Evolutionary conservation across 2,329 filamentous ascomycete species (phyloP).

Genomic region (Aotearoamyces nothofagi): DNA sequence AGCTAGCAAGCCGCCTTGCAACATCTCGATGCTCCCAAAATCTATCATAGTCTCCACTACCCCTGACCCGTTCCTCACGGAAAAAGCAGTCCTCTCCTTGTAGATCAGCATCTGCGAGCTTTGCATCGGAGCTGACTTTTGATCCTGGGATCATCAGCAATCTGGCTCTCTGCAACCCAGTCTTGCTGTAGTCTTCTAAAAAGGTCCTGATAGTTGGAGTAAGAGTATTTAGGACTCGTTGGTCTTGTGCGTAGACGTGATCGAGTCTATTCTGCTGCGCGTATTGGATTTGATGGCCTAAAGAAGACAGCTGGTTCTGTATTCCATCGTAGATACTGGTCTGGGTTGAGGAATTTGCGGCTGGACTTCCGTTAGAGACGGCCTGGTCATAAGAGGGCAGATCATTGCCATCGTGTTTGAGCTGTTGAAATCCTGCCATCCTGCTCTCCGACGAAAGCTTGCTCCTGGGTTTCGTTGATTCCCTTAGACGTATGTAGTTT

Average conservation of each 20-base stretch:
- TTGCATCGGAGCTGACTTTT: constrained; percentile 9
- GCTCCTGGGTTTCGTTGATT: too few relatives aligned
- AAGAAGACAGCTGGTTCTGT: too few relatives aligned
- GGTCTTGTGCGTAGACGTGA: neutral
- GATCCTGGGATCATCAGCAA: constrained; percentile 14
- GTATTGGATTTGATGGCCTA: neutral
- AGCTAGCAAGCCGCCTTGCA: constrained; percentile 10
- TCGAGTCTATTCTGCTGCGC: neutral
- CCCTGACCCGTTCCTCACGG: constrained; percentile 8
- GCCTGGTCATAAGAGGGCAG: too few relatives aligned
- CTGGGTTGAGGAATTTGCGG: neutral
- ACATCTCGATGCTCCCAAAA: constrained; percentile 14
- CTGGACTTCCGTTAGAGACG: neutral
- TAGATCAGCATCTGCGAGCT: constrained; percentile 12
- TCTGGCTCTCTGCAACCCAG: constrained; percentile 10
- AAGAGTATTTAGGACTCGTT: too few relatives aligned
- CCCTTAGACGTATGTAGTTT: too few relatives aligned
- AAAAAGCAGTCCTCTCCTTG: constrained; percentile 9
- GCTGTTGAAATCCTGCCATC: too few relatives aligned
- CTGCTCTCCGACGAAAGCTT: too few relatives aligned
- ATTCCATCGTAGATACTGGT: neutral
- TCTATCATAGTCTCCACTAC: constrained; percentile 6
- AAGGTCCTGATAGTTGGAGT: constrained; percentile 11
- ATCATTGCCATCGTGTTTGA: too few relatives aligned
- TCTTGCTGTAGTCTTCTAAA: constrained; percentile 13